Evolutionary conservation across 2,329 filamentous ascomycete genomes (phyloP).

Genomic region (Capronia epimyces): DNA sequence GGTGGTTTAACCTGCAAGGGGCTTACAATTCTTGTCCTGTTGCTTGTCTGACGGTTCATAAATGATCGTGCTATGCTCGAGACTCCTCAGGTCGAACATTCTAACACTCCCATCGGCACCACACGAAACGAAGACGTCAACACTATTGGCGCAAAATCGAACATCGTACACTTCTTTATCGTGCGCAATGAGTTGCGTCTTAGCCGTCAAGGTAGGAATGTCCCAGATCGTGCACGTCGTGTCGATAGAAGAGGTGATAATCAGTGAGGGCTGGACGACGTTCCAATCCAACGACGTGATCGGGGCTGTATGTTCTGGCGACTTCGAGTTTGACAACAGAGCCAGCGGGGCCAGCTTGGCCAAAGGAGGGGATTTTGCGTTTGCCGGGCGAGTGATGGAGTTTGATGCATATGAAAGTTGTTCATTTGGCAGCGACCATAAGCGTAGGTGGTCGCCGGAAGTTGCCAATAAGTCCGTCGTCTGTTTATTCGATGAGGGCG

Average conservation of each 20-base stretch:
- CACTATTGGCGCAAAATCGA: conserved; percentile 85
- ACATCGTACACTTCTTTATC: conserved; percentile 99
- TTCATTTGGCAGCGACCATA: conserved; percentile 77
- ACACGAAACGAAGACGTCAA: conserved; percentile 98
- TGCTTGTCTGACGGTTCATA: conserved; percentile 93
- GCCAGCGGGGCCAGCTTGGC: conserved; percentile 87
- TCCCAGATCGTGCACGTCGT: conserved; percentile 99
- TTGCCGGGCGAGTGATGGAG: conserved; percentile 61
- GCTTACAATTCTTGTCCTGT: conserved; percentile 53
- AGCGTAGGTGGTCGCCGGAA: conserved; percentile 83
- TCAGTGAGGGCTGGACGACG: conserved; percentile 88
- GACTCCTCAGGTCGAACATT: conserved; percentile 95
- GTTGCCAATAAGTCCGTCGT: conserved; percentile 92
- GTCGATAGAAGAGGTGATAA: conserved; percentile 98
- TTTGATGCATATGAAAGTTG: conserved; percentile 51
- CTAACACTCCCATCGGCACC: conserved; percentile 95
- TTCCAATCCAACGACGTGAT: conserved; percentile 98
- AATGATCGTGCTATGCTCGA: conserved; percentile 98
- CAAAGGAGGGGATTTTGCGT: conserved; percentile 56
- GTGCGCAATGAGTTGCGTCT: conserved; percentile 96
- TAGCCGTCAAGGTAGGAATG: conserved; percentile 93
- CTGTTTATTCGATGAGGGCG: conserved; percentile 88
- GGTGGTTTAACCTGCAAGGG: conserved; percentile 57
- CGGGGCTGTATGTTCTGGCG: conserved; percentile 93
- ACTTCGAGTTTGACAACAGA: conserved; percentile 94